phyloP scores from a whole-genome alignment of 1,139 yeast genomes.

The Groenewaldozyma sp. region DNA sequence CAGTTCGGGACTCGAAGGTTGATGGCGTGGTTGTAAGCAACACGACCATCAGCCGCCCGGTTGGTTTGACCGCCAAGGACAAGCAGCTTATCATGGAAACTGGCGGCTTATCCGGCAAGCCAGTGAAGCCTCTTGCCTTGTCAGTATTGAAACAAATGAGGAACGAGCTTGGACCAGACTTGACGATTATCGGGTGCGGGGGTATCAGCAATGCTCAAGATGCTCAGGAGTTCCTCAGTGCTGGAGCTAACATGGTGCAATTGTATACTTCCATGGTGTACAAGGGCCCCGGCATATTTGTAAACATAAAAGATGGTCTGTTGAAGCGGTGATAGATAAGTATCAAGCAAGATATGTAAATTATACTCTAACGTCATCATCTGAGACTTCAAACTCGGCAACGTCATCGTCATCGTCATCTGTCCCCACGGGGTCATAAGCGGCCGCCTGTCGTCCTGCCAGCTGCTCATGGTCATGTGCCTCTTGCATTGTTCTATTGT shows the following conservation, averaged over 20 bases:
- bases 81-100: conserved; percentile 41
- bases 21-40: conserved; percentile 92
- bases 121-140: conserved; percentile 74
- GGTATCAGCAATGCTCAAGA: conserved; percentile 81
- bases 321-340: neutral
- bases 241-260: conserved; percentile 86
- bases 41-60: conserved; percentile 81
- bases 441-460: neutral
- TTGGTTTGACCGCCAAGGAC: conserved; percentile 41
- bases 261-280: conserved; percentile 87
- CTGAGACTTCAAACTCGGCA: conserved; percentile 17
- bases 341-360: neutral
- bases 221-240: conserved; percentile 83
- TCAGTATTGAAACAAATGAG: conserved; percentile 62
- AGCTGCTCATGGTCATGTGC: conserved; percentile 23
- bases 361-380: conserved; percentile 12
- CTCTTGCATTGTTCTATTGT: conserved; percentile 41
- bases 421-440: neutral
- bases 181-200: conserved; percentile 88
- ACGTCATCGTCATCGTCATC: conserved; percentile 12
- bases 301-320: conserved; percentile 60
- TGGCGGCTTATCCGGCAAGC: conserved; percentile 90
- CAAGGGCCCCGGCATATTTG: conserved; percentile 84
- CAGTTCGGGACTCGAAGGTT: conserved; percentile 66
- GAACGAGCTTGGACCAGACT: conserved; percentile 62